phyloP scores from a whole-genome alignment of 2,329 filamentous ascomycete genomes.

The Ophiostoma australiae region DNA sequence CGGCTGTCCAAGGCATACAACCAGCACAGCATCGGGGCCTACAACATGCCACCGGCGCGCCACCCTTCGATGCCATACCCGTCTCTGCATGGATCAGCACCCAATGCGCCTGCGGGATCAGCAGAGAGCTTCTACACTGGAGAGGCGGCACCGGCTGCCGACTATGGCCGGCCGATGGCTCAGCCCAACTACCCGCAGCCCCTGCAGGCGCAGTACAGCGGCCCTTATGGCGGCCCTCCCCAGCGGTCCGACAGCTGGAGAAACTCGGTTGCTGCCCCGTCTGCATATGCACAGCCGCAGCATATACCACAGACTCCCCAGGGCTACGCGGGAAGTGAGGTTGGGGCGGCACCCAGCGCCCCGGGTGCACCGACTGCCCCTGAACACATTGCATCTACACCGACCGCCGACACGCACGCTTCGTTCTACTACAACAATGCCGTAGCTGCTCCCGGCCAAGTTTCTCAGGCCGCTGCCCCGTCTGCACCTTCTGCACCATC shows the following conservation, averaged over 20 bases:
- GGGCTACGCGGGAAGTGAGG: slow-evolving; percentile 19
- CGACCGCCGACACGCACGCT: slow-evolving; percentile 48
- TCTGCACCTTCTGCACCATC: neutral
- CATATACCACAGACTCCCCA: slow-evolving; percentile 15
- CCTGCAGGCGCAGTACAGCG: slow-evolving; percentile 9
- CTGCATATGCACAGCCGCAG: slow-evolving; percentile 33
- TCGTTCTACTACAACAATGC: slow-evolving; percentile 54
- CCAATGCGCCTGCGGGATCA: slow-evolving; percentile 43
- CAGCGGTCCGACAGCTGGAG: slow-evolving; percentile 53
- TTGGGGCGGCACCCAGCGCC: neutral
- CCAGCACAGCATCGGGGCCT: slow-evolving; percentile 67
- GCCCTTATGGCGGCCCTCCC: slow-evolving; percentile 44
- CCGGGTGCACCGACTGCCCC: slow-evolving; percentile 33
- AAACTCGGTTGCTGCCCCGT: slow-evolving; percentile 34
- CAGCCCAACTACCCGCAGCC: slow-evolving; percentile 13
- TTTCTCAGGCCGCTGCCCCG: neutral
- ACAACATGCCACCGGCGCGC: slow-evolving; percentile 50
- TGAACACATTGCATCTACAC: slow-evolving; percentile 31
- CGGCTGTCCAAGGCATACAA: slow-evolving; percentile 87
- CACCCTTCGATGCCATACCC: slow-evolving; percentile 64
- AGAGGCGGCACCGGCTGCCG: slow-evolving; percentile 44
- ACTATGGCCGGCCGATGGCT: slow-evolving; percentile 39
- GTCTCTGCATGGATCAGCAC: slow-evolving; percentile 51
- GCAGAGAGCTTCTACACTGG: slow-evolving; percentile 80
- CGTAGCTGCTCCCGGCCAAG: slow-evolving; percentile 19